Evolutionary conservation across 2,329 filamentous ascomycete genomes (phyloP).

Genomic region (Bipolaris cookei): DNA sequence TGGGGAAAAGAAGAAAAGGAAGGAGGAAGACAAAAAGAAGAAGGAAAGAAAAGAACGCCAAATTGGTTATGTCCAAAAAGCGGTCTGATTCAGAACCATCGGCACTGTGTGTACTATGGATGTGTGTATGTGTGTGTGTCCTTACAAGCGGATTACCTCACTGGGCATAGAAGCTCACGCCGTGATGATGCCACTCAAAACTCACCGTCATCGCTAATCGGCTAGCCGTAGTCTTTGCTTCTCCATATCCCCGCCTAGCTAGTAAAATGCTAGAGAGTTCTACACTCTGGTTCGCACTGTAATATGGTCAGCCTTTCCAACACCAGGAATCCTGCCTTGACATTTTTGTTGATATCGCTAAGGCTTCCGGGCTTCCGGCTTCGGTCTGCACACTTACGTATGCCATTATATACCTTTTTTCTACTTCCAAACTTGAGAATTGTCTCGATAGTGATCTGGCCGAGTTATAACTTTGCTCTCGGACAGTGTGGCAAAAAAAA

Average conservation of each 20-base stretch:
- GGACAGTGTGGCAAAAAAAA: conserved; percentile 15
- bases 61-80: conserved; percentile 17
- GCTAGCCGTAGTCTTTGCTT: conserved; percentile 18
- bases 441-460: not conserved
- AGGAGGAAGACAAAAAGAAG: not conserved
- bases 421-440: not conserved
- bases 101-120: conserved; percentile 2
- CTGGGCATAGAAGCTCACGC: conserved; percentile 32
- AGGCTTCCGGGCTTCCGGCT: conserved; percentile 11
- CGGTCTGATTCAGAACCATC: conserved; percentile 25
- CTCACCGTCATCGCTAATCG: conserved; percentile 29
- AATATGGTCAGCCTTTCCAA: conserved; percentile 5
- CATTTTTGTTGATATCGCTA: conserved; percentile 24
- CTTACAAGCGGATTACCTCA: conserved; percentile 19
- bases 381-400: conserved; percentile 22
- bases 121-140: conserved; percentile 2
- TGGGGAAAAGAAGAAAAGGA: not conserved
- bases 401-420: not conserved
- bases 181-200: conserved; percentile 31
- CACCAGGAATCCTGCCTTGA: not conserved
- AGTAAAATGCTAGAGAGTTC: not conserved
- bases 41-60: not conserved
- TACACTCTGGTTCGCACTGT: conserved; percentile 6
- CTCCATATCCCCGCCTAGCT: conserved; percentile 19
- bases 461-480: not conserved